Percentiles rank a stretch among this genome's conserved stretches.
These are phyloP conservation scores for Penstemon newberryi DNA, from an alignment of 257 asterid genomes.

Conservation along the genomic window DNA sequence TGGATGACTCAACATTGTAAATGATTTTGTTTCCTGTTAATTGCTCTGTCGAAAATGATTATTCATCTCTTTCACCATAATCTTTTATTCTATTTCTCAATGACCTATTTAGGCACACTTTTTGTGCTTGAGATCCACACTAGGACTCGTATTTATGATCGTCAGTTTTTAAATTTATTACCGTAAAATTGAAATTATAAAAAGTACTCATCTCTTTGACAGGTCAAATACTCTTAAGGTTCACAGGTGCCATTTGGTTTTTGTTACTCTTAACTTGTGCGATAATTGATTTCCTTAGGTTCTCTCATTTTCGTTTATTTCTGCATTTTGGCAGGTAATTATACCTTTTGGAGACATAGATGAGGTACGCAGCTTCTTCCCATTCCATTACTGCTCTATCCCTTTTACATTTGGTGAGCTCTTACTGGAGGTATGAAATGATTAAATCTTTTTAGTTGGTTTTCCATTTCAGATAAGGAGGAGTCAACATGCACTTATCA, in stretches of 20 bases:
- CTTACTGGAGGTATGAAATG: slow-evolving; percentile 24
- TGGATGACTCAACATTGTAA: too few relatives aligned
- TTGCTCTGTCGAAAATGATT: slow-evolving; percentile 3
- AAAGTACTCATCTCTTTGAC: too few relatives aligned
- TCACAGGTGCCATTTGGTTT: slow-evolving; percentile 19
- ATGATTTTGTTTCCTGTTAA: background rate
- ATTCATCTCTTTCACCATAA: background rate
- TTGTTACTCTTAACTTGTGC: slow-evolving; percentile 1
- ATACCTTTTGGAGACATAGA: slow-evolving; percentile 88
- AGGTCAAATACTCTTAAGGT: background rate
- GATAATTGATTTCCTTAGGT: slow-evolving; percentile 2
- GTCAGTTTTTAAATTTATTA: background rate
- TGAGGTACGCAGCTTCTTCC: slow-evolving; percentile 60
- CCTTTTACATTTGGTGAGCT: slow-evolving; percentile 9
- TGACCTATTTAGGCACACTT: background rate
- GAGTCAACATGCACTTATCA: slow-evolving; percentile 93
- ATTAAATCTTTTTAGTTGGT: slow-evolving; percentile 26
- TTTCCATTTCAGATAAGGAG: slow-evolving; percentile 67
- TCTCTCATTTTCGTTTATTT: slow-evolving; percentile 28
- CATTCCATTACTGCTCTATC: slow-evolving; percentile 13
- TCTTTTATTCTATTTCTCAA: too few relatives aligned
- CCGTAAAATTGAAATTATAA: background rate
- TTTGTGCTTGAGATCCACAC: background rate
- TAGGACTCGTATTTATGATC: slow-evolving; percentile 3
- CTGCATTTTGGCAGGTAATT: slow-evolving; percentile 63